Percentiles rank a stretch among this genome's conserved stretches.
phyloP scores from a whole-genome alignment of 352 stramenopile species.

The Globisporangium takayamanum region DNA sequence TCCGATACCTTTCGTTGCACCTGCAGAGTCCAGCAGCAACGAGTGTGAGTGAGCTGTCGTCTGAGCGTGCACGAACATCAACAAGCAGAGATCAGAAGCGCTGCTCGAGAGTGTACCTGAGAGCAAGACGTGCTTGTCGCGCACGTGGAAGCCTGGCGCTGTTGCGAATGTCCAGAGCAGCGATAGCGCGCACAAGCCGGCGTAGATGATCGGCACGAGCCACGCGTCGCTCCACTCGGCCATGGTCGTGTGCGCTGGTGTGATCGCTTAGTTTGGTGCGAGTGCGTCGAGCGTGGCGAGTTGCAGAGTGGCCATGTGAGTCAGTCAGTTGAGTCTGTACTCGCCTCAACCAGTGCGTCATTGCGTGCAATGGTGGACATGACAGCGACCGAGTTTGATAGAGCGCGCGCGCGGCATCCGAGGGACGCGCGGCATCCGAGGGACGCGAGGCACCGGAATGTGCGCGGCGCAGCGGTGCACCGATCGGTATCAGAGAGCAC shows the following conservation, averaged over 20 bases:
- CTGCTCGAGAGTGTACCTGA: constrained; percentile 22
- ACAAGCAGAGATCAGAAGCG: no score
- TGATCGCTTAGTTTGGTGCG: not conserved
- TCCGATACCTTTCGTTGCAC: constrained; percentile 23
- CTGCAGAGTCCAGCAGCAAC: not conserved
- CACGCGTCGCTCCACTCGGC: constrained; percentile 1
- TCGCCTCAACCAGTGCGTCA: not conserved
- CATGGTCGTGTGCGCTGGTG: not conserved
- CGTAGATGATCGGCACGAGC: constrained; percentile 11
- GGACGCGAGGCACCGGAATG: no score
- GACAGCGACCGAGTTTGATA: no score
- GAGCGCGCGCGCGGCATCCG: no score
- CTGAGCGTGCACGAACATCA: no score
- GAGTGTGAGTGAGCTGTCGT: not conserved
- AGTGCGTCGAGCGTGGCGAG: not conserved
- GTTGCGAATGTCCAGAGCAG: constrained; percentile 37
- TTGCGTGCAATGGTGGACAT: not conserved
- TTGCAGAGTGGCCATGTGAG: not conserved
- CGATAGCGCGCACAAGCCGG: constrained; percentile 25
- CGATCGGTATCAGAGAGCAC: no score
- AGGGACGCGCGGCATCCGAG: no score
- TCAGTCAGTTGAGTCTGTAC: not conserved
- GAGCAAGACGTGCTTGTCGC: constrained; percentile 51
- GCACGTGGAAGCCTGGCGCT: constrained; percentile 43
- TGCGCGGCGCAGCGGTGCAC: no score